phyloP scores from a whole-genome alignment of 2,329 filamentous ascomycete species.

The Aspergillus cejpii region DNA sequence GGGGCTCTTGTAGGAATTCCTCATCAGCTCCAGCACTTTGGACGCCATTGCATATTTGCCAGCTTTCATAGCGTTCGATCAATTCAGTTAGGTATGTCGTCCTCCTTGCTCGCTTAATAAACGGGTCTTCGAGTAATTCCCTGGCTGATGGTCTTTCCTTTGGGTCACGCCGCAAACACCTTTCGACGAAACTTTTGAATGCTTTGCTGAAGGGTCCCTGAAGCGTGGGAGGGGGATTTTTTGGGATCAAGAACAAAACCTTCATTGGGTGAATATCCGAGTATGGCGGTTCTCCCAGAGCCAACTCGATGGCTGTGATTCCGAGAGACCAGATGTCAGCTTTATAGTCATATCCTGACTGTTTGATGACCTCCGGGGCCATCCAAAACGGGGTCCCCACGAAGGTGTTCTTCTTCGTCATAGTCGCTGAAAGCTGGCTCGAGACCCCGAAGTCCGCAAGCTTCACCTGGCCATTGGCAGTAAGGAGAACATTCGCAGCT shows the following conservation, averaged over 20 bases:
- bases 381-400: constrained; percentile 99
- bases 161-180: constrained; percentile 83
- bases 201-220: constrained; percentile 74
- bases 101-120: constrained; percentile 85
- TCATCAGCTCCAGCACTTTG: constrained; percentile 58
- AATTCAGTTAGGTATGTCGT: constrained; percentile 94
- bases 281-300: constrained; percentile 87
- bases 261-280: constrained; percentile 99
- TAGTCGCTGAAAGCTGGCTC: constrained; percentile 89
- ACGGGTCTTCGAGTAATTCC: constrained; percentile 82
- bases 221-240: constrained; percentile 77
- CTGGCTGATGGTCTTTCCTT: constrained; percentile 79
- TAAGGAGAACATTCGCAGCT: constrained; percentile 90
- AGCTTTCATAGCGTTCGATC: constrained; percentile 83
- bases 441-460: constrained; percentile 96
- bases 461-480: constrained; percentile 90
- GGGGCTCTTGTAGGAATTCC: constrained; percentile 45
- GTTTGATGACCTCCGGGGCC: constrained; percentile 97
- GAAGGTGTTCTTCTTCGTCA: constrained; percentile 99
- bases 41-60: constrained; percentile 72
- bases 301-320: constrained; percentile 87
- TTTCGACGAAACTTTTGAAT: constrained; percentile 77
- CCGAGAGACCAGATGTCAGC: constrained; percentile 96
- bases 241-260: constrained; percentile 90
- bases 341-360: constrained; percentile 96